These are phyloP conservation scores for Scutellaria minor DNA, from an alignment of 257 asterid genomes.

Conservation along the genomic window DNA sequence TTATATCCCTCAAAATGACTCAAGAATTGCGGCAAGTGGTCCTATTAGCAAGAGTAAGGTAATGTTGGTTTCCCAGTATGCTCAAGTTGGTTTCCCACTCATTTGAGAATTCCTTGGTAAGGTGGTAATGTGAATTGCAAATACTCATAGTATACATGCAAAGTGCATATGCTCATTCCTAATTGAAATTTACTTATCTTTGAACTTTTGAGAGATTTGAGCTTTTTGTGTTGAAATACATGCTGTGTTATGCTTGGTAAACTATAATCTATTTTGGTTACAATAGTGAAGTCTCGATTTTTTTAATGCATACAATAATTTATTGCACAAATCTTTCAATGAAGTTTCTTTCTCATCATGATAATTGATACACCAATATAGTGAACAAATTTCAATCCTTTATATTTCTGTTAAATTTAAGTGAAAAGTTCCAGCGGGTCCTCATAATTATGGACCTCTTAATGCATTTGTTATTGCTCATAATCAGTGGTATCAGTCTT, in stretches of 20 bases:
- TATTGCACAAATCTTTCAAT: slow-evolving; percentile 5
- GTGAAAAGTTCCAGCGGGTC: slow-evolving; percentile 4
- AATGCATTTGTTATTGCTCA: neutral
- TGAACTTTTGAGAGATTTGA: neutral
- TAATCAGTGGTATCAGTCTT: neutral
- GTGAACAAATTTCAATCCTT: neutral
- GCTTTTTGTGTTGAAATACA: neutral
- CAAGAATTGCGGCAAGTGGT: slow-evolving; percentile 50
- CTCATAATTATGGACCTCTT: neutral
- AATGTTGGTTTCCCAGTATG: slow-evolving; percentile 23
- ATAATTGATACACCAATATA: neutral
- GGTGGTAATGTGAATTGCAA: neutral
- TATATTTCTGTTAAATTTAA: neutral
- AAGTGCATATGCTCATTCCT: slow-evolving; percentile 4
- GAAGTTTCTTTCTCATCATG: neutral
- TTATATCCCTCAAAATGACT: slow-evolving; percentile 42
- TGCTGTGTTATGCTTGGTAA: neutral
- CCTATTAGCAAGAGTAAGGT: slow-evolving; percentile 74
- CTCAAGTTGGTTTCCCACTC: neutral
- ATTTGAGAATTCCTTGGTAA: slow-evolving; percentile 8
- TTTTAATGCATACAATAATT: neutral
- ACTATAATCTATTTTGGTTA: neutral
- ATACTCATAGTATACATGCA: neutral
- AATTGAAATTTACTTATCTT: neutral
- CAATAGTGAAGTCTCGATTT: neutral